These are phyloP conservation scores for Euphorbia celastroides DNA, from an alignment of 441 rosid species.

Conservation along the genomic window DNA sequence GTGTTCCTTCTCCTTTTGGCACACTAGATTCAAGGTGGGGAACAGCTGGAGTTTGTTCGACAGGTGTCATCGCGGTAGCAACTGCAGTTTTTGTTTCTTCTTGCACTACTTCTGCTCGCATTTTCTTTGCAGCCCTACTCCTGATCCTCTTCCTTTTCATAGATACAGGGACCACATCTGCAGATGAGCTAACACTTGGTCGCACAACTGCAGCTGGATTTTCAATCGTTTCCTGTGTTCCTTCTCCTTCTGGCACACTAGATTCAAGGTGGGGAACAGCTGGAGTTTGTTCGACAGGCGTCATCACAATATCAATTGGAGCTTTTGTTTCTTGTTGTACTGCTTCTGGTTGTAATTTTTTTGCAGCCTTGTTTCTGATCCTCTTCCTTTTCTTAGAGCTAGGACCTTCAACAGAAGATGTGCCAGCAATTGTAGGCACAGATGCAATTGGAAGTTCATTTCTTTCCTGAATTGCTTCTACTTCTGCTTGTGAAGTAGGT, in stretches of 20 bases:
- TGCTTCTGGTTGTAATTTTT: neutral
- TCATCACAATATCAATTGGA: neutral
- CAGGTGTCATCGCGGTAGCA: neutral
- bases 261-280: neutral
- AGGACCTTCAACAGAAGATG: too few relatives aligned
- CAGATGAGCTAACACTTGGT: slow-evolving; percentile 6
- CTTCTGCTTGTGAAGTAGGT: slow-evolving; percentile 11
- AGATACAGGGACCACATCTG: slow-evolving; percentile 11
- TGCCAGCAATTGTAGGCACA: too few relatives aligned
- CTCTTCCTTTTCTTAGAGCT: too few relatives aligned
- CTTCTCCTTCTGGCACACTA: slow-evolving; percentile 12
- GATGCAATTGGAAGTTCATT: too few relatives aligned
- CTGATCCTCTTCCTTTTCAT: slow-evolving; percentile 22
- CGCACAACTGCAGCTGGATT: slow-evolving; percentile 27
- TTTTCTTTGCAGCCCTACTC: slow-evolving; percentile 32
- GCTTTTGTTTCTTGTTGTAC: neutral
- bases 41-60: neutral
- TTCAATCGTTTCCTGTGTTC: slow-evolving; percentile 2
- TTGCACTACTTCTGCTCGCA: slow-evolving; percentile 4
- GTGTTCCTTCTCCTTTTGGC: slow-evolving; percentile 11
- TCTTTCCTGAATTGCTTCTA: too few relatives aligned
- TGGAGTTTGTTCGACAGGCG: neutral
- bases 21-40: slow-evolving; percentile 13
- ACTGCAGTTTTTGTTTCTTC: neutral
- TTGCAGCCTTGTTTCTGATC: too few relatives aligned